Percentiles rank a stretch among this genome's conserved stretches.
These are phyloP conservation scores for Choanephora cucurbitarum DNA, from an alignment of 371 early-diverging fungal genomes.

Conservation along the genomic window DNA sequence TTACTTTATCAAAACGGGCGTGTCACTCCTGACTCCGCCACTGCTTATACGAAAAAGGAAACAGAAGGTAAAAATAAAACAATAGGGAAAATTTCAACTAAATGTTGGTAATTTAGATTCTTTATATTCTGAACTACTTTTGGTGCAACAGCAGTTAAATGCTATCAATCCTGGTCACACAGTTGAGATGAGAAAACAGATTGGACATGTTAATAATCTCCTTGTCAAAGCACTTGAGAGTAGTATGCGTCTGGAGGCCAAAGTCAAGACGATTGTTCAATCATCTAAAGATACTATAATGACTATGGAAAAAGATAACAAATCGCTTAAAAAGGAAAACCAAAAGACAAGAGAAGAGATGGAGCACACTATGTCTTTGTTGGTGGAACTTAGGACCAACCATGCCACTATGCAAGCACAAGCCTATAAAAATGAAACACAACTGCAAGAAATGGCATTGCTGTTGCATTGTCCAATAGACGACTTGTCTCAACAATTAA, in stretches of 20 bases:
- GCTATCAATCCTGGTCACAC: slow-evolving; percentile 9
- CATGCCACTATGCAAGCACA: neutral
- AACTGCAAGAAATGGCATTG: neutral
- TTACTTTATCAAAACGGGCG: neutral
- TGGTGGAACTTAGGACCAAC: neutral
- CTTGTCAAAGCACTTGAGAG: slow-evolving; percentile 7
- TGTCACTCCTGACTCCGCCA: slow-evolving; percentile 1
- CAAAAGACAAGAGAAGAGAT: neutral
- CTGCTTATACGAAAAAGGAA: neutral
- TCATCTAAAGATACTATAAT: slow-evolving; percentile 14
- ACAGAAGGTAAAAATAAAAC: slow-evolving; percentile 4
- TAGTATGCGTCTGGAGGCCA: slow-evolving; percentile 5
- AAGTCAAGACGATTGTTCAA: slow-evolving; percentile 8
- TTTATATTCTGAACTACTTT: slow-evolving; percentile 13
- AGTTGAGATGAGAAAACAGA: slow-evolving; percentile 3
- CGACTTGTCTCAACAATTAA: no score
- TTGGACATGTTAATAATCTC: slow-evolving; percentile 1
- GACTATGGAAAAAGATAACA: slow-evolving; percentile 9
- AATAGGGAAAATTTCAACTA: neutral
- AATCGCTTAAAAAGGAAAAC: neutral
- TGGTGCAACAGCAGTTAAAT: slow-evolving; percentile 11
- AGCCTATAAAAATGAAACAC: neutral
- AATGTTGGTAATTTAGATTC: no score
- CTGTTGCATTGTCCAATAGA: neutral
- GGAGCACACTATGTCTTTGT: neutral